These are phyloP conservation scores for Euphorbia peplus DNA, from an alignment of 345 rosid species.

Conservation along the genomic window DNA sequence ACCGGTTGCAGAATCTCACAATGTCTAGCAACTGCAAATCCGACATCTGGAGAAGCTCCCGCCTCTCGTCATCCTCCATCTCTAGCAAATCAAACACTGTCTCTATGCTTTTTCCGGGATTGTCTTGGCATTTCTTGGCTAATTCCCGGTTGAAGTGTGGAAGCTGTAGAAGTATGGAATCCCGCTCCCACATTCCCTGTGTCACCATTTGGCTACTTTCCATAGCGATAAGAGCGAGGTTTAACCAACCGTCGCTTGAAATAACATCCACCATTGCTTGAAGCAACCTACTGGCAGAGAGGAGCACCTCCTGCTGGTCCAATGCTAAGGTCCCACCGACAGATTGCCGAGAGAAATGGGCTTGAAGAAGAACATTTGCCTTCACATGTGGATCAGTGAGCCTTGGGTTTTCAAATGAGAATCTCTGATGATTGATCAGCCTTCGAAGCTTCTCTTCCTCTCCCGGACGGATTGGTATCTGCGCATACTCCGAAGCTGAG, in stretches of 20 bases:
- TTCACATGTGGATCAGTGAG: constrained; percentile 80
- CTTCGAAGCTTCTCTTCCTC: constrained; percentile 80
- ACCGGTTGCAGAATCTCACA: constrained; percentile 81
- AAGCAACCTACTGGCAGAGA: constrained; percentile 69
- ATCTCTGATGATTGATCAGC: constrained; percentile 85
- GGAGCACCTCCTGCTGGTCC: constrained; percentile 82
- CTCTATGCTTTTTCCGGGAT: constrained; percentile 71
- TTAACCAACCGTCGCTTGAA: constrained; percentile 85
- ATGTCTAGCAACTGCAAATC: constrained; percentile 68
- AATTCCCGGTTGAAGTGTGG: constrained; percentile 81
- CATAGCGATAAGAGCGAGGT: constrained; percentile 87
- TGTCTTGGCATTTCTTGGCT: constrained; percentile 80
- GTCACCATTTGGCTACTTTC: constrained; percentile 95
- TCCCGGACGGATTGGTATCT: constrained; percentile 74
- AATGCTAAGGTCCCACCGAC: constrained; percentile 65
- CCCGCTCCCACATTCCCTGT: constrained; percentile 96
- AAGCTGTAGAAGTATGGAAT: constrained; percentile 85
- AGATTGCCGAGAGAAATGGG: constrained; percentile 83
- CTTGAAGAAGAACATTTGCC: constrained; percentile 88
- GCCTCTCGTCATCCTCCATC: constrained; percentile 86
- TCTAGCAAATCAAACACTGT: constrained; percentile 81
- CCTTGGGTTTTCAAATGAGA: constrained; percentile 75
- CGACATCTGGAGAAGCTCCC: constrained; percentile 66
- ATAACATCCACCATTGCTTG: constrained; percentile 92
- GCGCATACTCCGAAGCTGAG: constrained; percentile 84